phyloP scores from a whole-genome alignment of 768 basidiomycete species.

The Pisolithus marmoratus region DNA sequence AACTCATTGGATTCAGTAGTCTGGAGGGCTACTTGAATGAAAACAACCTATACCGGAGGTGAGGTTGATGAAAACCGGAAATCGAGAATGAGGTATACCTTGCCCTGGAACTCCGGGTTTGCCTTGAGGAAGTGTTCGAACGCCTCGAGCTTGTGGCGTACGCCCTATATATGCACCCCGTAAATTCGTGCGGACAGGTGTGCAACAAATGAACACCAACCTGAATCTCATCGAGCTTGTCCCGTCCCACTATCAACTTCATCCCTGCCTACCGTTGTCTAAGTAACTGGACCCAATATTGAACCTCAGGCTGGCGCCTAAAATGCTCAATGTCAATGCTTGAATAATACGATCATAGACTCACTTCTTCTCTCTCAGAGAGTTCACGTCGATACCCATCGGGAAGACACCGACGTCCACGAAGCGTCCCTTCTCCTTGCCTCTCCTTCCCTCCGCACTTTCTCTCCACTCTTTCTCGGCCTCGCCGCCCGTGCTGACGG shows the following conservation, averaged over 20 bases:
- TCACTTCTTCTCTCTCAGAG: conserved; percentile 63
- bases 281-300: conserved; percentile 74
- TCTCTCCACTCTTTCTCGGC: background rate
- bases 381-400: conserved; percentile 80
- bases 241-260: conserved; percentile 82
- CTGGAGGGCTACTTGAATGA: too few species aligned
- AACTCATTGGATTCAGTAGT: too few species aligned
- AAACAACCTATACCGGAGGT: too few species aligned
- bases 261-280: conserved; percentile 78
- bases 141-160: conserved; percentile 76
- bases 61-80: background rate
- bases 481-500: conserved; percentile 2
- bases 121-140: conserved; percentile 80
- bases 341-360: conserved; percentile 13
- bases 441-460: background rate
- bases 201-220: conserved; percentile 20
- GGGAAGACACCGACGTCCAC: conserved; percentile 87
- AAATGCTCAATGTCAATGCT: conserved; percentile 5
- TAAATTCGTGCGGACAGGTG: background rate
- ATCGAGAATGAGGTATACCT: conserved; percentile 32
- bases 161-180: conserved; percentile 44
- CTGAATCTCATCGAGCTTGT: conserved; percentile 85
- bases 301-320: conserved; percentile 70
- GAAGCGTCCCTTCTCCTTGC: conserved; percentile 50
- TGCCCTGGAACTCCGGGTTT: conserved; percentile 74